Evolutionary conservation across 176 grass and related monocot genomes (phyloP).

Genomic region (Paspalum vaginatum): DNA sequence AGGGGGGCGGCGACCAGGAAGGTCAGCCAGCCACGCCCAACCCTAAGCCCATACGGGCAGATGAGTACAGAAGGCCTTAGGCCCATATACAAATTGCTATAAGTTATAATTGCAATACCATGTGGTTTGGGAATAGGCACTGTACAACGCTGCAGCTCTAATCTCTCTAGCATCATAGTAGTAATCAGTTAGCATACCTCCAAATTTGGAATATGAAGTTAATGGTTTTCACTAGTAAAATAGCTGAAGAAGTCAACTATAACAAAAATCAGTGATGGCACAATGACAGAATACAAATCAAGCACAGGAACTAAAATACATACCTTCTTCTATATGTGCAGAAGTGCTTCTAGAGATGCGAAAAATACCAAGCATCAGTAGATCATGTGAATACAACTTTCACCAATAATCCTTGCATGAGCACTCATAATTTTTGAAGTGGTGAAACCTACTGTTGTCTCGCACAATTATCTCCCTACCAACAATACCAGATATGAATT

Average conservation of each 20-base stretch:
- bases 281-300: neutral
- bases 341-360: neutral
- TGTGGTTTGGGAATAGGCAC: too few species aligned
- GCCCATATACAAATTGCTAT: neutral
- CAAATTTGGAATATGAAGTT: neutral
- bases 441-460: constrained; percentile 90
- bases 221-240: neutral
- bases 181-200: neutral
- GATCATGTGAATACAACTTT: constrained; percentile 25
- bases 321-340: constrained; percentile 38
- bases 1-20: too few species aligned
- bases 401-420: constrained; percentile 87
- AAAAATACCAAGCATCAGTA: constrained; percentile 15
- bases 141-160: neutral
- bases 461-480: constrained; percentile 75
- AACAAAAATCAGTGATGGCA: neutral
- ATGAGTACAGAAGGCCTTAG: too few species aligned
- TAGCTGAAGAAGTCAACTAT: neutral
- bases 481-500: constrained; percentile 84
- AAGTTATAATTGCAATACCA: too few species aligned
- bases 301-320: constrained; percentile 16
- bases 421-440: constrained; percentile 74
- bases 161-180: neutral
- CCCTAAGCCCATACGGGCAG: too few species aligned
- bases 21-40: too few species aligned